These are phyloP conservation scores for Tylopilus cervinicoccineus DNA, from an alignment of 768 basidiomycete genomes.

Conservation along the genomic window DNA sequence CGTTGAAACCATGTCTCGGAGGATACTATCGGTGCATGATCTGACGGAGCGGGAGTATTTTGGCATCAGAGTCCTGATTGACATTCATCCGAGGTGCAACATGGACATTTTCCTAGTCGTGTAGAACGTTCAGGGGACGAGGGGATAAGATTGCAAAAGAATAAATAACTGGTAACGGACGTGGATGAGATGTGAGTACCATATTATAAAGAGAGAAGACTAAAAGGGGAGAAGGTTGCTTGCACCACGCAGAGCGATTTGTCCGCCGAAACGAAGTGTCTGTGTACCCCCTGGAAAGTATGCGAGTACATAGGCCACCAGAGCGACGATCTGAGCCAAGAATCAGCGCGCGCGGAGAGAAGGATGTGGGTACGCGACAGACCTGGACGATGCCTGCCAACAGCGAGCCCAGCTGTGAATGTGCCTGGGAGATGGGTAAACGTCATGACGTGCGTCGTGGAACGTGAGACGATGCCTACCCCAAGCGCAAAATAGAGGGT, in stretches of 20 bases:
- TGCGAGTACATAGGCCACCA: conserved; percentile 85
- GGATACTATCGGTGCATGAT: too few species aligned
- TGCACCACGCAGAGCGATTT: conserved; percentile 80
- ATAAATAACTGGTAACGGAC: conserved; percentile 7
- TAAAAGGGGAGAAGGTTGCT: conserved; percentile 78
- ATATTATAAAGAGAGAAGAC: conserved; percentile 1
- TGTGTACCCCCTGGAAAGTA: conserved; percentile 93
- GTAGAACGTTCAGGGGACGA: neutral
- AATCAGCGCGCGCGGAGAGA: neutral
- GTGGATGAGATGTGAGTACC: neutral
- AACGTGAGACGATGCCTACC: conserved; percentile 37
- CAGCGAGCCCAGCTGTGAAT: conserved; percentile 85
- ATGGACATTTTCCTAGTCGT: neutral
- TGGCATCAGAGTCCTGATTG: neutral
- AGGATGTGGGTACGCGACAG: conserved; percentile 9
- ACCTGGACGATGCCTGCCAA: conserved; percentile 79
- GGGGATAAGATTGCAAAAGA: conserved; percentile 1
- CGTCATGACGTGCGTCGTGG: neutral
- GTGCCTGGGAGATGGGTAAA: conserved; percentile 42
- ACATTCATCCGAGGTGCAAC: too few species aligned
- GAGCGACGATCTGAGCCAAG: conserved; percentile 59
- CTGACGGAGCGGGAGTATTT: too few species aligned
- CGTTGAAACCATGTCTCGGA: too few species aligned
- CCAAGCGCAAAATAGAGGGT: conserved; percentile 92
- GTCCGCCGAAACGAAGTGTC: conserved; percentile 76